A percentile compares a stretch with the other conserved stretches of the same genome.
These are phyloP conservation scores for Cyclotella cryptica DNA, from an alignment of 108 stramenopile genomes.

Conservation along the genomic window DNA sequence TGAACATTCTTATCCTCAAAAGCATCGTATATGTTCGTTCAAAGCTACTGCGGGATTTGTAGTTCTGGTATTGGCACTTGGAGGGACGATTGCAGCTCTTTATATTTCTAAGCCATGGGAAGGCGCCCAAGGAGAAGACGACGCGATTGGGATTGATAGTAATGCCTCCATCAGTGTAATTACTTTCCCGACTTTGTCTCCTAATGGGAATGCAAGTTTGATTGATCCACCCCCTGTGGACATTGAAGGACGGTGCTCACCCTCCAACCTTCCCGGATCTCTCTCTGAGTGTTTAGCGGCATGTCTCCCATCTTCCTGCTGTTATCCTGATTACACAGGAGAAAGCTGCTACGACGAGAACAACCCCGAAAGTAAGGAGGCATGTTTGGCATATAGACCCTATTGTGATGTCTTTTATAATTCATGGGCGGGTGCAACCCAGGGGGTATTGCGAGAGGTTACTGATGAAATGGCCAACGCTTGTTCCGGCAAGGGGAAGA, in stretches of 20 bases:
- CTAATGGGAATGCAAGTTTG: neutral
- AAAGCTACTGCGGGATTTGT: neutral
- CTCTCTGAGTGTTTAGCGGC: conserved; percentile 21
- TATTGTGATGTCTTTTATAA: conserved; percentile 43
- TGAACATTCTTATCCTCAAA: neutral
- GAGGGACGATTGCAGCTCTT: neutral
- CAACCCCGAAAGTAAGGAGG: neutral
- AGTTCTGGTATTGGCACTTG: neutral
- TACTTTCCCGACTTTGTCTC: neutral
- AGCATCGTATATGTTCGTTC: neutral
- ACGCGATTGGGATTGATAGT: neutral
- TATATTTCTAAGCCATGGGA: neutral
- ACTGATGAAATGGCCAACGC: conserved; percentile 10
- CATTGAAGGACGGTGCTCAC: conserved; percentile 36
- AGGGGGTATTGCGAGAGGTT: conserved; percentile 30
- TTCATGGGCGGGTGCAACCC: conserved; percentile 30
- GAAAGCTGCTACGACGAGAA: conserved; percentile 12
- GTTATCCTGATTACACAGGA: conserved; percentile 14
- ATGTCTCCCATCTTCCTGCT: conserved; percentile 29
- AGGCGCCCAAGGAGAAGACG: neutral
- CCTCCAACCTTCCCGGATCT: conserved; percentile 40
- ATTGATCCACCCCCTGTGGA: conserved; percentile 21
- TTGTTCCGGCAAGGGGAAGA: conserved; percentile 9
- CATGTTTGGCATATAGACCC: conserved; percentile 30
- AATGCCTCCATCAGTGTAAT: too few relatives aligned